A percentile compares a stretch with the other conserved stretches of the same genome.
Conservation (phyloP, 2,329 filamentous ascomycete genomes). For the Elsinoe batatas region DNA sequence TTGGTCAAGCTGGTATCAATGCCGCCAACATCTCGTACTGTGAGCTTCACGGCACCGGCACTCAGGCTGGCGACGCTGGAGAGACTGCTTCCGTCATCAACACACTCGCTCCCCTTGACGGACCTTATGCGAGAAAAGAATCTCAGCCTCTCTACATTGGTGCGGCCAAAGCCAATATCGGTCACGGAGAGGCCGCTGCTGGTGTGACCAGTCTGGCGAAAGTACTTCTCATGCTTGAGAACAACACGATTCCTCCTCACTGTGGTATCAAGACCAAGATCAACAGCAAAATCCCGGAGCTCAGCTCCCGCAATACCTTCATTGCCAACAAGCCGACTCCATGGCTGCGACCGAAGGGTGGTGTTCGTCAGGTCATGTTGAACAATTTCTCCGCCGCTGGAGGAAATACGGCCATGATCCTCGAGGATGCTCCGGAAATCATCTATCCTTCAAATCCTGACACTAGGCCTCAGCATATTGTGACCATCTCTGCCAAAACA, state of each 20-base stretch:
- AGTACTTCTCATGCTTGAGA: constrained; percentile 54
- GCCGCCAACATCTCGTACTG: constrained; percentile 21
- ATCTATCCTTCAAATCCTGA: constrained; percentile 31
- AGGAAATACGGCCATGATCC: constrained; percentile 57
- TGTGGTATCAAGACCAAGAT: constrained; percentile 54
- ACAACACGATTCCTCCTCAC: constrained; percentile 55
- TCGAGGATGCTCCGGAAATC: constrained; percentile 49
- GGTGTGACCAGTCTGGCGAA: constrained; percentile 50
- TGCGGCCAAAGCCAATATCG: constrained; percentile 24
- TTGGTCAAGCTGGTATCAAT: constrained; percentile 20
- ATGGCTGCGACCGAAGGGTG: constrained; percentile 2
- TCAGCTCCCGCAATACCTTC: constrained; percentile 48
- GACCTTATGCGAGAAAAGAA: constrained; percentile 2
- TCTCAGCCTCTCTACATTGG: constrained; percentile 20
- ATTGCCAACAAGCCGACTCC: constrained; percentile 43
- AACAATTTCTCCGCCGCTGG: constrained; percentile 38
- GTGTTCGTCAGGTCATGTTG: constrained; percentile 1
- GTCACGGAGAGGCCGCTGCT: constrained; percentile 23
- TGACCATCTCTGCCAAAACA: constrained; percentile 51
- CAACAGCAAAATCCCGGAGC: constrained; percentile 51
- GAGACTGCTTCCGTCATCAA: constrained; percentile 23
- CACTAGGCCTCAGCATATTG: constrained; percentile 47
- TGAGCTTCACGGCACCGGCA: constrained; percentile 29
- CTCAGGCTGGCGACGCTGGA: constrained; percentile 25
- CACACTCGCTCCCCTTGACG: constrained; percentile 15